phyloP scores from a whole-genome alignment of 208 protist species.

The Leishmania gerbilli region DNA sequence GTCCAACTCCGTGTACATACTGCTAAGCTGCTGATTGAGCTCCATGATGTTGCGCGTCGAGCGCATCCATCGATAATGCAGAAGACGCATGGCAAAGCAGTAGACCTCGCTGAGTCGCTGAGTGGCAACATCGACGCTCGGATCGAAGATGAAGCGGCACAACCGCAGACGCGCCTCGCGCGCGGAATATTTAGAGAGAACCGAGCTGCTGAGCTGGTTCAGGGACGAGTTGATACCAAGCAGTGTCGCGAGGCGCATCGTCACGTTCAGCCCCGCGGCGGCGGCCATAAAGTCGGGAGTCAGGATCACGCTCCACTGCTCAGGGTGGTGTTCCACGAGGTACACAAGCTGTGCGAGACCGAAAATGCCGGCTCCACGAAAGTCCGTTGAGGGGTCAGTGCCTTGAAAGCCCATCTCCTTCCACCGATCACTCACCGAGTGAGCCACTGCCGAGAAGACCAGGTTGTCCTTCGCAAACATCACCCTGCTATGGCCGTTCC shows the following conservation, averaged over 20 bases:
- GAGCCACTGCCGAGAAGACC: constrained; percentile 18
- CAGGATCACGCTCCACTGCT: constrained; percentile 39
- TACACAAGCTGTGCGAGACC: constrained; percentile 77
- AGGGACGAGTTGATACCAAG: constrained; percentile 31
- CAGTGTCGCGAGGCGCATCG: constrained; percentile 63
- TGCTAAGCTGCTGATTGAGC: constrained; percentile 52
- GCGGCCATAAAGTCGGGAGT: constrained; percentile 55
- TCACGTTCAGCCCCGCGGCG: constrained; percentile 78
- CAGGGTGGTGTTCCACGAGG: constrained; percentile 63
- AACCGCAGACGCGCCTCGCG: constrained; percentile 29
- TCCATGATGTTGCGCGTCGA: constrained; percentile 66
- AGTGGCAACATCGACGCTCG: constrained; percentile 32
- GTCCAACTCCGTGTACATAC: constrained; percentile 44
- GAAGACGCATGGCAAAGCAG: constrained; percentile 56
- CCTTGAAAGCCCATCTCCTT: constrained; percentile 89
- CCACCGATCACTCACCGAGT: constrained; percentile 54
- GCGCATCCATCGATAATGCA: constrained; percentile 47
- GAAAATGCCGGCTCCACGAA: constrained; percentile 81
- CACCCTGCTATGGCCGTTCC: constrained; percentile 47
- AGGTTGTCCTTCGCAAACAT: constrained; percentile 20
- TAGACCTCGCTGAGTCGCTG: constrained; percentile 56
- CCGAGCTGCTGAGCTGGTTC: constrained; percentile 44
- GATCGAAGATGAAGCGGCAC: constrained; percentile 44
- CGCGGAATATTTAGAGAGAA: constrained; percentile 33
- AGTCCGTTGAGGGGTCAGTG: constrained; percentile 83